Conservation (phyloP, 2,329 filamentous ascomycete species). For the Aspergillus pseudoglaucus region DNA sequence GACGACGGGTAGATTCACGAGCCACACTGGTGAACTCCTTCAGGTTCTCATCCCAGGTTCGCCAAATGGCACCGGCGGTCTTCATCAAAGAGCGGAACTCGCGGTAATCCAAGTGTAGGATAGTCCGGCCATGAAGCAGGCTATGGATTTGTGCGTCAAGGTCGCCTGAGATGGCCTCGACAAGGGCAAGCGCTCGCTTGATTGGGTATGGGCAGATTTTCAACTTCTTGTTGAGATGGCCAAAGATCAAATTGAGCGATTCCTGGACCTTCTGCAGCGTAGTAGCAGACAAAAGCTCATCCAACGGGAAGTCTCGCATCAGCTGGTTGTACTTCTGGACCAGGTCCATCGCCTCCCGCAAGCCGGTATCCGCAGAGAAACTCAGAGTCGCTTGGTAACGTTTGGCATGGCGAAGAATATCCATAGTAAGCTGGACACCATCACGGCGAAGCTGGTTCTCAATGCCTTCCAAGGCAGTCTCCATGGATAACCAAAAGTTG, state of each 20-base stretch:
- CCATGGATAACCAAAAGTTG: slow-evolving; percentile 98
- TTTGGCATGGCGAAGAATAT: slow-evolving; percentile 94
- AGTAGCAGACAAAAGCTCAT: slow-evolving; percentile 88
- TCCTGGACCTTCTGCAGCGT: slow-evolving; percentile 84
- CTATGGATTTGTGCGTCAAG: slow-evolving; percentile 80
- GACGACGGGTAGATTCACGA: slow-evolving; percentile 83
- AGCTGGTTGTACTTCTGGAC: slow-evolving; percentile 98
- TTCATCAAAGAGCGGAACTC: slow-evolving; percentile 85
- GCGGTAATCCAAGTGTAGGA: slow-evolving; percentile 86
- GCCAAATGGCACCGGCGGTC: slow-evolving; percentile 77
- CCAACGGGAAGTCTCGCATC: slow-evolving; percentile 95
- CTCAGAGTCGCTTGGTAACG: slow-evolving; percentile 96
- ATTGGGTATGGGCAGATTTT: slow-evolving; percentile 95
- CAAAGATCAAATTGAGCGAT: slow-evolving; percentile 82
- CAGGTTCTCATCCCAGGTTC: slow-evolving; percentile 87
- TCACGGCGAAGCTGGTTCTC: slow-evolving; percentile 82
- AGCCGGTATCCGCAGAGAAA: slow-evolving; percentile 88
- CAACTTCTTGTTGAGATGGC: slow-evolving; percentile 94
- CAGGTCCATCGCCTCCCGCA: slow-evolving; percentile 92
- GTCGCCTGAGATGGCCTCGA: slow-evolving; percentile 92
- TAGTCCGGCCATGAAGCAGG: slow-evolving; percentile 73
- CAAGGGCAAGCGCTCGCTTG: slow-evolving; percentile 80
- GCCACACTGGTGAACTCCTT: slow-evolving; percentile 98
- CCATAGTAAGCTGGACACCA: slow-evolving; percentile 82
- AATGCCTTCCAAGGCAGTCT: slow-evolving; percentile 84